Evolutionary conservation across 2,329 filamentous ascomycete genomes (phyloP).

Genomic region (Cladosporium sp.): DNA sequence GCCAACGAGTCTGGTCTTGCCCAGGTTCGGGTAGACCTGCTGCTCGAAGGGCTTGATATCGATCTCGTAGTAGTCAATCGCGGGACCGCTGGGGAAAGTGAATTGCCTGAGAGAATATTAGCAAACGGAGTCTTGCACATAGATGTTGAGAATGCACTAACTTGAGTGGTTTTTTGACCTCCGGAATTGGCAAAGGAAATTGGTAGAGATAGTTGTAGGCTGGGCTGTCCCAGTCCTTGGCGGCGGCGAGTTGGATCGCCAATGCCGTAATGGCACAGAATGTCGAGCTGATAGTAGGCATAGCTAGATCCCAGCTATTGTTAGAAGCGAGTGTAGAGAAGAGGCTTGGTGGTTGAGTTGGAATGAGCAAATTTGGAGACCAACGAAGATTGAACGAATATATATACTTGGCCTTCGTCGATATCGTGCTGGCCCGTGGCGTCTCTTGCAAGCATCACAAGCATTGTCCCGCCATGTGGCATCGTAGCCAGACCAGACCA

Average conservation of each 20-base stretch:
- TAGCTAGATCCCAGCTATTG: background rate
- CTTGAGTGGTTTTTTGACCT: slow-evolving; percentile 24
- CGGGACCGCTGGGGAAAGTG: slow-evolving; percentile 23
- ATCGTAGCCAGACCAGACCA: background rate
- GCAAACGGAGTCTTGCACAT: background rate
- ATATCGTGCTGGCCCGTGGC: background rate
- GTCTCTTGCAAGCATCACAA: background rate
- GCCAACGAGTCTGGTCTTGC: slow-evolving; percentile 41
- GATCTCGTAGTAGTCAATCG: slow-evolving; percentile 47
- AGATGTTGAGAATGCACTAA: background rate
- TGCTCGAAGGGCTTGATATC: slow-evolving; percentile 38
- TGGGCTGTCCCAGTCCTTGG: slow-evolving; percentile 17
- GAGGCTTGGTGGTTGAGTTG: background rate
- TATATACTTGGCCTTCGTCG: background rate
- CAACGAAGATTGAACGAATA: background rate
- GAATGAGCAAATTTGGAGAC: slow-evolving; percentile 2
- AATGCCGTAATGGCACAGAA: background rate
- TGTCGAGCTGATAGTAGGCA: background rate
- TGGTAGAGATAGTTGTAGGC: slow-evolving; percentile 20
- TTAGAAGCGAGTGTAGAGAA: background rate
- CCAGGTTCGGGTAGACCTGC: slow-evolving; percentile 42
- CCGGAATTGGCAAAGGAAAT: slow-evolving; percentile 20
- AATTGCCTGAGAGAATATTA: background rate
- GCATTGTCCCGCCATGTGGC: background rate
- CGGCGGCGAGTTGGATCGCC: background rate